Conservation (phyloP, 2,329 filamentous ascomycete genomes). For the Stagonosporopsis vannaccii region DNA sequence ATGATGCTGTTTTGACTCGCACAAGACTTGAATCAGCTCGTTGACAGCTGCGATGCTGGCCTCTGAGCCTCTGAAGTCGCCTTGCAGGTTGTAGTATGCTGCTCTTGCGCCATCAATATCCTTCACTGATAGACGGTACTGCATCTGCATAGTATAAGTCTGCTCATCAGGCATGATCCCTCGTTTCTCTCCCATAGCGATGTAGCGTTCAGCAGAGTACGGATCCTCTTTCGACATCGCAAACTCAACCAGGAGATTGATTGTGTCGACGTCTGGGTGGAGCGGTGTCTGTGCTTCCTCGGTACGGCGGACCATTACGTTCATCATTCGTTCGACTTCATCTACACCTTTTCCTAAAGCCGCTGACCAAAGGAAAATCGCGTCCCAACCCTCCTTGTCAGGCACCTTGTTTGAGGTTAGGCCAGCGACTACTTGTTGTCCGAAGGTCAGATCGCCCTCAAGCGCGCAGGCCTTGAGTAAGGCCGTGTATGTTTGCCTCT, state of each 20-base stretch:
- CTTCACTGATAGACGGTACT: conserved; percentile 74
- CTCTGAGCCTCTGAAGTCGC: conserved; percentile 62
- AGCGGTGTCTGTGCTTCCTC: conserved; percentile 54
- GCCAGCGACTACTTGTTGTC: conserved; percentile 53
- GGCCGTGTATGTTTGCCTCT: conserved; percentile 56
- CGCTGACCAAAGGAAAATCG: conserved; percentile 77
- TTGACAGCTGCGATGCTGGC: conserved; percentile 72
- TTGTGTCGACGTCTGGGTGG: conserved; percentile 70
- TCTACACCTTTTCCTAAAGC: conserved; percentile 74
- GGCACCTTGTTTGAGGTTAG: conserved; percentile 42
- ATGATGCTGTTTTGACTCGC: conserved; percentile 65
- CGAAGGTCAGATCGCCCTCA: conserved; percentile 38
- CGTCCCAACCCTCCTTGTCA: conserved; percentile 70
- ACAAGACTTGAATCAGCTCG: conserved; percentile 73
- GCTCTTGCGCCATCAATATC: conserved; percentile 74
- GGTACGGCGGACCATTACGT: conserved; percentile 65
- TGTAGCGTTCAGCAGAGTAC: conserved; percentile 76
- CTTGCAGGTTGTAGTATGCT: conserved; percentile 69
- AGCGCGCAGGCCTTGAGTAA: conserved; percentile 65
- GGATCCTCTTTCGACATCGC: conserved; percentile 75
- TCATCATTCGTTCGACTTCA: conserved; percentile 76
- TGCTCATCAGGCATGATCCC: conserved; percentile 71
- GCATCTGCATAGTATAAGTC: conserved; percentile 77
- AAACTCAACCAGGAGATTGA: conserved; percentile 78
- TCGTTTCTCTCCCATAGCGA: conserved; percentile 70